Base-by-base conservation (phyloP, 345 rosid species). In the Combretum micranthum region DNA sequence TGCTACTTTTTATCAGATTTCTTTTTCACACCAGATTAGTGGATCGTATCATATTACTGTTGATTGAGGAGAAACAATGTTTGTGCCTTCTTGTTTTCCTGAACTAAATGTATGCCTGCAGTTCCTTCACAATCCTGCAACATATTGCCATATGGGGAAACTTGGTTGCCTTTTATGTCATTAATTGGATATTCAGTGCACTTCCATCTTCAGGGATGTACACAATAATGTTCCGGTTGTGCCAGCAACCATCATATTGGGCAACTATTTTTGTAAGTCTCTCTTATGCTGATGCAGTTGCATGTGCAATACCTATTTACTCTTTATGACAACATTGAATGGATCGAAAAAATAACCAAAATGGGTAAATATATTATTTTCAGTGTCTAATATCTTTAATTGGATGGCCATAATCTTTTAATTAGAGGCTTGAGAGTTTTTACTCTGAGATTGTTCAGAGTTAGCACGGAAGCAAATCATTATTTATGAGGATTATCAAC, bases 111-210 rank as follows among this genome's bases (percentile, higher is more conserved):
- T 50, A 43, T 51, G 53, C 49, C 11, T 50, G 84, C 92, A 93
- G 99, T 75, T 85, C 92, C 70, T 90, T 90, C 59, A 93, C 97
- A 2, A 70, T 77, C 52, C 69, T 90, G 71, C 99, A 93, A 70
- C 95, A 79, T 69, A 72, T 90, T 17, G 95, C 99, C n/a, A 83
- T 90, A 61, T 93, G 96, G 96, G 97, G 96, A 39, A 93, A 93
- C 70, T 80, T 90, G 53, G 66, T 75, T 62, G 90, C 70, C 57
- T 93, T 93, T 72, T 93, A 90, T 48, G 57, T 56, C 59, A 82
- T 90, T 69, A 93, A 93, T 76, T 90, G 77, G 81, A 77, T 84
- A 66, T 81, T 93, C 67, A 85, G 99, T 56, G 76, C 88, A 19
- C 68, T 94, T 66, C 97, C 99, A 25, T 68, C 95, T 37, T 76